Base-by-base conservation (phyloP, 2,329 filamentous ascomycete genomes). In the Coleophoma cylindrospora region DNA sequence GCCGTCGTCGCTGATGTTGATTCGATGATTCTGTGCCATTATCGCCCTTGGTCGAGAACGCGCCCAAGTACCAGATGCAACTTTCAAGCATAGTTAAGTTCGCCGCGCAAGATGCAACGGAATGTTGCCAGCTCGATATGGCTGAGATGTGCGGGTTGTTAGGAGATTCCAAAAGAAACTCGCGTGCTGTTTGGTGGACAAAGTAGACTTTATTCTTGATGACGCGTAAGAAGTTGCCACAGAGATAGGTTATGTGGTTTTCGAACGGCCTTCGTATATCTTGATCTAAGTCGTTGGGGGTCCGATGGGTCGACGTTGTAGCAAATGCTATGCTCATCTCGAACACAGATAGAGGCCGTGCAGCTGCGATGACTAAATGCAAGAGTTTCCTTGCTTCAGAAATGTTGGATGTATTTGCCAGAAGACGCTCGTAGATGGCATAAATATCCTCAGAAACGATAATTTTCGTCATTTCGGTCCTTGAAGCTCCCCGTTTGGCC, bases 341-440 rank as follows among this genome's bases (percentile, higher is more conserved):
- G 13, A 47, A 14, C 1, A 70, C 36, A 32, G 53, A 57, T 8
- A 73, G 45, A 2, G 70, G 68, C 32, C 62, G 52, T 2, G 44
- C 45, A 8, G 68, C 66, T 2, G 61, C 65, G 37, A 68, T 47
- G 13, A 73, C 51, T 17, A 71, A 65, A 22, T 66, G 61, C 5
- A 72, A 53, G 6, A 72, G 54, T 36, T 58, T 65, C 44, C 46
- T 59, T 4, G 67, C 63, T 22, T 57, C 56, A 1, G 55, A 34
- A 1, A 22, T 5, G 47, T 69, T 54, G 6, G 9, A 5, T 36
- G 62, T 68, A 48, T 58, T 62, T 9, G 33, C 40, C 1, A 73
- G 54, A 17, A 73, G 69, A 11, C 56, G 59, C 10, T 68, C 57
- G 51, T 73, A 71, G 43, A 65, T 65, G 11, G 61, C 60, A 36